Percentiles rank a stretch among this genome's conserved stretches.
Conservation (phyloP, 805 yeast genomes). For the Hanseniaspora meyeri region DNA sequence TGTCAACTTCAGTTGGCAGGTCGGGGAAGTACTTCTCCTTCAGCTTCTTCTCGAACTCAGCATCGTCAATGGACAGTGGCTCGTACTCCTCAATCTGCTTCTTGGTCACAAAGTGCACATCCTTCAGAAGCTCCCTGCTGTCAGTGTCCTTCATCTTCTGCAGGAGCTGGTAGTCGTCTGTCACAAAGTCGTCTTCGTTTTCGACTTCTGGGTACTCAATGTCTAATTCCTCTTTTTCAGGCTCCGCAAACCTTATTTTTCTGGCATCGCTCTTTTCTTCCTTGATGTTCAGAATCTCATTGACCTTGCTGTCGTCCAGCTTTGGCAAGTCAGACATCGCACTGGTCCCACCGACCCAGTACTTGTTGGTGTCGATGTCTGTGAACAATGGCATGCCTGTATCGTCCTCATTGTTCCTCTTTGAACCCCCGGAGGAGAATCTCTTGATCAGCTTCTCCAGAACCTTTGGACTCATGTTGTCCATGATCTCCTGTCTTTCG, state of each 20-base stretch:
- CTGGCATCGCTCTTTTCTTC: slow-evolving; percentile 13
- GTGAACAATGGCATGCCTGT: slow-evolving; percentile 24
- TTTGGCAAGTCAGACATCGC: slow-evolving; percentile 20
- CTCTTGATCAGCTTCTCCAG: slow-evolving; percentile 46
- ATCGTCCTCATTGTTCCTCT: slow-evolving; percentile 26
- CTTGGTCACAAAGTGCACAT: slow-evolving; percentile 60
- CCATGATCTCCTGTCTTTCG: slow-evolving; percentile 55
- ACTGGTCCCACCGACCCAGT: slow-evolving; percentile 28
- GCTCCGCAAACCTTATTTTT: slow-evolving; percentile 16
- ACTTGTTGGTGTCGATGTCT: slow-evolving; percentile 28
- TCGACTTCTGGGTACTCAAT: slow-evolving; percentile 22
- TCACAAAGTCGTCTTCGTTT: slow-evolving; percentile 42
- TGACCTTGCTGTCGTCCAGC: slow-evolving; percentile 23
- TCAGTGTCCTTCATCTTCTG: slow-evolving; percentile 35
- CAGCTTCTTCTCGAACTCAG: slow-evolving; percentile 62
- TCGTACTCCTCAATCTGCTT: slow-evolving; percentile 18
- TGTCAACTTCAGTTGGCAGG: slow-evolving; percentile 67
- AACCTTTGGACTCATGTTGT: slow-evolving; percentile 56
- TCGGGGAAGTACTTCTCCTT: slow-evolving; percentile 84
- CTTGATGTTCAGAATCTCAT: slow-evolving; percentile 23
- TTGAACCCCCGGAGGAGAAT: slow-evolving; percentile 31
- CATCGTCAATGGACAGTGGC: slow-evolving; percentile 54
- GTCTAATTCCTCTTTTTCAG: slow-evolving; percentile 20
- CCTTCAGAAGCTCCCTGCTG: slow-evolving; percentile 31
- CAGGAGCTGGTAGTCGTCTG: slow-evolving; percentile 37